Base-by-base conservation (phyloP, 768 basidiomycete genomes). In the Trametes punicea region DNA sequence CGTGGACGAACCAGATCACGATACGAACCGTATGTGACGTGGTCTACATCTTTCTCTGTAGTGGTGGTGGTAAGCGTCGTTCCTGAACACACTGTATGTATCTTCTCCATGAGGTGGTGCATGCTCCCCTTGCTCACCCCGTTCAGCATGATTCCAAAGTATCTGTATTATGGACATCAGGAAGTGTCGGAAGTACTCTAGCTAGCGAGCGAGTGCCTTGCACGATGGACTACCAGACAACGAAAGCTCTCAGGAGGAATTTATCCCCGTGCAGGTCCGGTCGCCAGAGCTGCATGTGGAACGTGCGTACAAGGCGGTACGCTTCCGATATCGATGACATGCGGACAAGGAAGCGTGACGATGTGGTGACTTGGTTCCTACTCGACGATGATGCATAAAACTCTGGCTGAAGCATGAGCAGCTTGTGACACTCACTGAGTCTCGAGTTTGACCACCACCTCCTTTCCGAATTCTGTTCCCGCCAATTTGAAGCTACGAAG, bases 251-350 rank as follows among this genome's bases (percentile, higher is more conserved):
- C 53, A 85, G 64, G 23, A 66, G 69, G 64, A 75, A 81, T 59
- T 70, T 73, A 39, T 69, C 67, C 16, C 71, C 71, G 56, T 71
- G 70, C 1, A 46, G 45, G 16, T 69, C 74, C 25, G 72, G 71
- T 8, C 69, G 69, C 56, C 73, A 81, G 31, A 72, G 70, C 1
- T 80, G 83, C 75, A 82, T 77, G 66, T 93, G 87, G 41, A 85
- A 56, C 33, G 73, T 68, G 46, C 86, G 81, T 18, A 83, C 84
- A 23, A 91, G 70, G 49, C 80, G 81, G 62, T 88, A 81, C 1
- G 90, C 90, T 64, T 91, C 87, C 8, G 86, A 76, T 16, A 75
- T 70, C 0, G 82, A 81, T 2, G 71, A 67, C 50, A 87, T 69
- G 30, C 80, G 81, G 25, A 91, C 74, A 9, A 84, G 60, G 60